Conservation (phyloP, 164 flowering plant genomes). For the Tinospora cordifolia region DNA sequence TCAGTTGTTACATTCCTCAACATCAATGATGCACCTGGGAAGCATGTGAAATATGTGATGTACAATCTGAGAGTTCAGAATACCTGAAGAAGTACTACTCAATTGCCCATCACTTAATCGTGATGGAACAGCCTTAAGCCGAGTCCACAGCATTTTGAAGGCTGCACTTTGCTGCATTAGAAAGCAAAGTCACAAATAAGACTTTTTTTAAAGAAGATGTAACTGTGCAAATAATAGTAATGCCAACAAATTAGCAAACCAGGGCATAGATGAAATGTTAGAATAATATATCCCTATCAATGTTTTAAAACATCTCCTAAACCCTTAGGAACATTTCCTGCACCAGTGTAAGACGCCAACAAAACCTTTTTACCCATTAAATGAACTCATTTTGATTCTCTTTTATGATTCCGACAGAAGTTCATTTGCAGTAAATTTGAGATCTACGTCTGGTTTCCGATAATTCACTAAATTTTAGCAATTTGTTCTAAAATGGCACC, state of each 20-base stretch:
- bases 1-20: slow-evolving; percentile 44
- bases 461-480: not conserved
- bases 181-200: slow-evolving; percentile 4
- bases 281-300: not conserved
- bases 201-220: not conserved
- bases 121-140: slow-evolving; percentile 75
- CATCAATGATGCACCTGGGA: slow-evolving; percentile 20
- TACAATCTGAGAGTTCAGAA: slow-evolving; percentile 17
- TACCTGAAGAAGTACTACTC: slow-evolving; percentile 22
- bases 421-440: not conserved
- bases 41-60: slow-evolving; percentile 13
- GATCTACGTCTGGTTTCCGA: not conserved
- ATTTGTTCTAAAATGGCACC: not conserved
- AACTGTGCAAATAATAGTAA: not conserved
- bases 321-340: not conserved
- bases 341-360: not conserved
- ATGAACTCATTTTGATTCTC: not conserved
- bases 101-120: slow-evolving; percentile 50
- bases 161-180: slow-evolving; percentile 91
- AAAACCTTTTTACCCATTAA: not conserved
- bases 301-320: too few species aligned
- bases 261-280: not conserved
- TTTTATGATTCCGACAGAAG: not conserved
- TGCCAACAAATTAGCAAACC: not conserved
- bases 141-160: slow-evolving; percentile 72